Percentiles rank a stretch among this genome's conserved stretches.
Conservation (phyloP, 2,329 filamentous ascomycete genomes). For the Fusarium paranaense region DNA sequence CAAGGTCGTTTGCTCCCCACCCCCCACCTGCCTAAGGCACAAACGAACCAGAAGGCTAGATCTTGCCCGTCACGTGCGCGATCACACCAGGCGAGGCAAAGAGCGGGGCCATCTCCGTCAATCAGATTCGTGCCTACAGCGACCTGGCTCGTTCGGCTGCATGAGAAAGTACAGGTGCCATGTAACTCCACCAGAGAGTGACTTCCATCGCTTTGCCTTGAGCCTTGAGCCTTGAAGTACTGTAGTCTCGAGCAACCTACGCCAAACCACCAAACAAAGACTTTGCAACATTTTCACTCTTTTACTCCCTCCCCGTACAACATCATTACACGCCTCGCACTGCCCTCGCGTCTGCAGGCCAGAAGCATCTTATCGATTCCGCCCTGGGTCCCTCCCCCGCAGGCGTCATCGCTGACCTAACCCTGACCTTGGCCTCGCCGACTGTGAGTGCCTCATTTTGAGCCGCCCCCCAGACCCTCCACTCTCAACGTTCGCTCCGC, state of each 20-base stretch:
- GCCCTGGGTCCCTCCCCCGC: slow-evolving; percentile 42
- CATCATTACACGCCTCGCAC: slow-evolving; percentile 19
- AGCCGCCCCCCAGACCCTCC: slow-evolving; percentile 46
- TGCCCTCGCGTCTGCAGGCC: slow-evolving; percentile 22
- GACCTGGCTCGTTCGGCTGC: slow-evolving; percentile 41
- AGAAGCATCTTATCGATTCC: slow-evolving; percentile 30
- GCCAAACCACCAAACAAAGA: slow-evolving; percentile 38
- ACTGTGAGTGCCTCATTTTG: slow-evolving; percentile 53
- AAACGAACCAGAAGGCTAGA: slow-evolving; percentile 38
- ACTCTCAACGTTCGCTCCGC: slow-evolving; percentile 41
- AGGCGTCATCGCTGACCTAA: slow-evolving; percentile 56
- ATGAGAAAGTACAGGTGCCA: slow-evolving; percentile 50
- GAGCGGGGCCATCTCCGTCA: slow-evolving; percentile 31
- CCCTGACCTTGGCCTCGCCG: slow-evolving; percentile 47
- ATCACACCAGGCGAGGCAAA: slow-evolving; percentile 33
- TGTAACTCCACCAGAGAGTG: slow-evolving; percentile 49
- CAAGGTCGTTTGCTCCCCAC: slow-evolving; percentile 38
- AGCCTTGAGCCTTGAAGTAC: slow-evolving; percentile 33
- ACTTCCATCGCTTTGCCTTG: slow-evolving; percentile 46
- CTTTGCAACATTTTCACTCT: slow-evolving; percentile 19
- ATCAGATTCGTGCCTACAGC: slow-evolving; percentile 29
- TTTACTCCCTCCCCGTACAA: slow-evolving; percentile 16
- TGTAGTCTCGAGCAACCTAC: slow-evolving; percentile 32
- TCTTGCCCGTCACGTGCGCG: slow-evolving; percentile 36
- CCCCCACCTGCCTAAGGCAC: slow-evolving; percentile 40